Percentiles rank a stretch among this genome's conserved stretches.
Evolutionary conservation across 768 basidiomycete genomes (phyloP).

Genomic region (Nidularia sp.): DNA sequence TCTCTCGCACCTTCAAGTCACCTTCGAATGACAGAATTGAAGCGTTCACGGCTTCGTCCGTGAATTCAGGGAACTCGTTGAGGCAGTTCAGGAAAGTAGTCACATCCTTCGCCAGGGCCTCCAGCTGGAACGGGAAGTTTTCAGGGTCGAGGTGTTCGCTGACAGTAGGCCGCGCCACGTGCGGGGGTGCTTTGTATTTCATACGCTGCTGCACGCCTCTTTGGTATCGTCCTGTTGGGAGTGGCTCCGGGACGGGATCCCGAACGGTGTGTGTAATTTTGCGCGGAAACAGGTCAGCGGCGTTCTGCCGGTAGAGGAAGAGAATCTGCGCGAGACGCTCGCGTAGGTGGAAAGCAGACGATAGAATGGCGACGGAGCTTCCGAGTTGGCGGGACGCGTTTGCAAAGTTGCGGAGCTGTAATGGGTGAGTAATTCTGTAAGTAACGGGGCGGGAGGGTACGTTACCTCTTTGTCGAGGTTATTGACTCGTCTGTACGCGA

Average conservation of each 20-base stretch:
- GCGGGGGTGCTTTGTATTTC: slow-evolving; percentile 38
- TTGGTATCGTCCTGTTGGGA: slow-evolving; percentile 22
- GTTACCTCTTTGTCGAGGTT: slow-evolving; percentile 63
- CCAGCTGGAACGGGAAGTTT: slow-evolving; percentile 62
- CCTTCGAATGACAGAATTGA: slow-evolving; percentile 66
- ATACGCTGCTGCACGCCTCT: slow-evolving; percentile 23
- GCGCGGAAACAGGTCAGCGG: slow-evolving; percentile 71
- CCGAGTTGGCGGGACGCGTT: slow-evolving; percentile 76
- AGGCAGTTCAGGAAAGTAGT: slow-evolving; percentile 65
- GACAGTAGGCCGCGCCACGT: slow-evolving; percentile 48
- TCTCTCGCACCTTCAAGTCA: slow-evolving; percentile 52
- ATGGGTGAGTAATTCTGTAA: slow-evolving; percentile 1
- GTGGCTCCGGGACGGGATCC: slow-evolving; percentile 25
- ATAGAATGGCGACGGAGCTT: slow-evolving; percentile 72
- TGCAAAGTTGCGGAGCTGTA: slow-evolving; percentile 70
- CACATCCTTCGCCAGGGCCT: slow-evolving; percentile 59
- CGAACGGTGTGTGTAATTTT: slow-evolving; percentile 45
- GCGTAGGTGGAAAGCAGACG: slow-evolving; percentile 69
- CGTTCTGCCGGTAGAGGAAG: slow-evolving; percentile 71
- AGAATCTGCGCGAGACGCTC: slow-evolving; percentile 65
- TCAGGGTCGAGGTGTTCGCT: slow-evolving; percentile 59
- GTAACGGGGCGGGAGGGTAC: background rate
- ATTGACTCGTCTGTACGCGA: slow-evolving; percentile 42
- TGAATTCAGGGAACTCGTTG: slow-evolving; percentile 79
- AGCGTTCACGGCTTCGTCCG: slow-evolving; percentile 65